phyloP scores from a whole-genome alignment of 345 rosid genomes.

The Brassica juncea region DNA sequence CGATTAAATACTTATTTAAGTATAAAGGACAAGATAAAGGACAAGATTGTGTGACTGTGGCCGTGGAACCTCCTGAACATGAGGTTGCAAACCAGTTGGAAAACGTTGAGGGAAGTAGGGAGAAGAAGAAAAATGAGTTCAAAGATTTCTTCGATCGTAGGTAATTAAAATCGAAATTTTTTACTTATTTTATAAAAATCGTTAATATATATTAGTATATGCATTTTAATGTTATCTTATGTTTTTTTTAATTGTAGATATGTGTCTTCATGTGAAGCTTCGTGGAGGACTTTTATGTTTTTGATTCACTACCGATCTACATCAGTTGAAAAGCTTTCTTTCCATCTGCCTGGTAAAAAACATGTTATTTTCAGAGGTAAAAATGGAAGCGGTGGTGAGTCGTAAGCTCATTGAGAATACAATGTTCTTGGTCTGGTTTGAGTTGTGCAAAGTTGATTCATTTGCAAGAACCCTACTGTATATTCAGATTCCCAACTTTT shows the following conservation, averaged over 20 bases:
- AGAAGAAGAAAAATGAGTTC: not conserved
- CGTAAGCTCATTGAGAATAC: not conserved
- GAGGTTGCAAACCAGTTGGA: not conserved
- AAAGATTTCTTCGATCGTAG: not conserved
- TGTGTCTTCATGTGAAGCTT: not conserved
- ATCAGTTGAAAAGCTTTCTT: not conserved
- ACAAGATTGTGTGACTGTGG: not conserved
- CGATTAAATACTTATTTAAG: too few species aligned
- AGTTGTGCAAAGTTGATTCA: not conserved
- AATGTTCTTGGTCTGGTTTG: not conserved
- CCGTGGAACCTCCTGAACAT: not conserved
- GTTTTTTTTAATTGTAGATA: not conserved
- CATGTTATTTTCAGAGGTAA: not conserved
- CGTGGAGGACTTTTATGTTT: not conserved
- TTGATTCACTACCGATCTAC: not conserved
- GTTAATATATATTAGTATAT: not conserved
- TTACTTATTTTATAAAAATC: too few species aligned
- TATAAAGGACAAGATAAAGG: too few species aligned
- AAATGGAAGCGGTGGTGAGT: not conserved
- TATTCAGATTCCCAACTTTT: not conserved
- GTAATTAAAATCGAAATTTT: too few species aligned
- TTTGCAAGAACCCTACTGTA: not conserved
- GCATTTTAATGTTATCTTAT: not conserved
- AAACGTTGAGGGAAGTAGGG: not conserved
- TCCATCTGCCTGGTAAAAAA: not conserved